phyloP scores from a whole-genome alignment of 345 rosid species.

The Clarkia xantiana region DNA sequence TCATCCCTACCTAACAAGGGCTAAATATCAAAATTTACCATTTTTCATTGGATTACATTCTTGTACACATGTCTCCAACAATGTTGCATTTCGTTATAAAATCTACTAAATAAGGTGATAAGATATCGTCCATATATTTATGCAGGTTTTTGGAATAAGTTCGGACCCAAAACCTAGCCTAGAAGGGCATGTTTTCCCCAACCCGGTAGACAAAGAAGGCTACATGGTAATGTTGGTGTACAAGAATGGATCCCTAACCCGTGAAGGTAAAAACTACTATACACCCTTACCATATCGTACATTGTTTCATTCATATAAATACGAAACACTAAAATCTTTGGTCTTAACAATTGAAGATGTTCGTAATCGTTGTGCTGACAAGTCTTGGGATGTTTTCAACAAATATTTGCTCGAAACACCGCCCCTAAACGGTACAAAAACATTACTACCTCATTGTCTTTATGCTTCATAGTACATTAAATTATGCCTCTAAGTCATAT shows the following conservation, averaged over 20 bases:
- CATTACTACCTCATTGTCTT: background rate
- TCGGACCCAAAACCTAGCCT: slow-evolving; percentile 57
- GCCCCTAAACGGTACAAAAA: slow-evolving; percentile 55
- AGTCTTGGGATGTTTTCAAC: slow-evolving; percentile 76
- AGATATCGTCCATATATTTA: background rate
- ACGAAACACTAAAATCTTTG: background rate
- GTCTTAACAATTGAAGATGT: slow-evolving; percentile 26
- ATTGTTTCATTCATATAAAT: too few relatives aligned
- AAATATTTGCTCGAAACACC: slow-evolving; percentile 55
- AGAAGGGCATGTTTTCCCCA: slow-evolving; percentile 84
- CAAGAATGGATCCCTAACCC: slow-evolving; percentile 84
- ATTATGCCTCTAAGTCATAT: background rate
- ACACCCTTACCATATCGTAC: too few relatives aligned
- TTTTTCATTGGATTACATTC: background rate
- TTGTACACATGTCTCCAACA: background rate
- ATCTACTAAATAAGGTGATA: background rate
- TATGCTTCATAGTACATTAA: background rate
- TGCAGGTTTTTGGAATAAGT: slow-evolving; percentile 80
- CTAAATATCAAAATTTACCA: background rate
- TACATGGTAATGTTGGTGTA: slow-evolving; percentile 87
- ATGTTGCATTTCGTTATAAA: background rate
- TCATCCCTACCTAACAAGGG: too few relatives aligned
- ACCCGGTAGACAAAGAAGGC: slow-evolving; percentile 79
- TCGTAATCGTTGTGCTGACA: slow-evolving; percentile 47
- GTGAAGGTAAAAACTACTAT: slow-evolving; percentile 49